Evolutionary conservation across 352 stramenopile genomes (phyloP), one percentile per base, ranked within the genome.

Genomic region (Pythium dissimile): DNA sequence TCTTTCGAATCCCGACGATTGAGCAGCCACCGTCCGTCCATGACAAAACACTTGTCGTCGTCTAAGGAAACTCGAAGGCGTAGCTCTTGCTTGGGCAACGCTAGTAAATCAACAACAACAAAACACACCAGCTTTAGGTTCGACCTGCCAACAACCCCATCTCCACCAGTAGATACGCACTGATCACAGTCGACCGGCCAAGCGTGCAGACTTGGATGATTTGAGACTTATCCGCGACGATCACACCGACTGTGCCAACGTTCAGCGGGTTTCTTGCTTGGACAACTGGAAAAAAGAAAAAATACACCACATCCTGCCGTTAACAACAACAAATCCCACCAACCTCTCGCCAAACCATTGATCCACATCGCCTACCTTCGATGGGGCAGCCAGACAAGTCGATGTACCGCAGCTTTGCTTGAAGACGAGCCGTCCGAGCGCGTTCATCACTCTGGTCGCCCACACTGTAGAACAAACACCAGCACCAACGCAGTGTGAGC

Each of bases 341-440:
- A n/a, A n/a, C n/a, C n/a, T n/a, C n/a, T n/a, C n/a, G n/a, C n/a
- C n/a, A n/a, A n/a, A n/a, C n/a, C n/a, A n/a, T n/a, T 12, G 24
- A 7, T 3, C 26, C n/a, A 16, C 16, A 42, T 28, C 5, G 3
- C 60, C 30, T 61, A 89, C 79, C 72, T 86, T 88, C 75, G 21
- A 90, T 38, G 1, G 75, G 76, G 46, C 77, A 89, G 11, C 82
- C 82, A 2, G 80, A 89, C 7, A 92, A 67, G 57, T 92, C 82
- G 49, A 89, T 43, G 28, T 52, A 67, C 26, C 80, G 81, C 20
- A 92, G 54, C 52, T 87, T 89, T 5, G 67, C 48, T 26, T 84
- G 72, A 3, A 89, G 32, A 18, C 71, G 71, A 2, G 45, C 43
- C 27, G 41, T 70, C 2, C 69, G 61, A 16, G 31, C 37, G 8